These are phyloP conservation scores for Tetrahymena thermophila DNA, from an alignment of 73 alveolate genomes.

Conservation along the genomic window DNA sequence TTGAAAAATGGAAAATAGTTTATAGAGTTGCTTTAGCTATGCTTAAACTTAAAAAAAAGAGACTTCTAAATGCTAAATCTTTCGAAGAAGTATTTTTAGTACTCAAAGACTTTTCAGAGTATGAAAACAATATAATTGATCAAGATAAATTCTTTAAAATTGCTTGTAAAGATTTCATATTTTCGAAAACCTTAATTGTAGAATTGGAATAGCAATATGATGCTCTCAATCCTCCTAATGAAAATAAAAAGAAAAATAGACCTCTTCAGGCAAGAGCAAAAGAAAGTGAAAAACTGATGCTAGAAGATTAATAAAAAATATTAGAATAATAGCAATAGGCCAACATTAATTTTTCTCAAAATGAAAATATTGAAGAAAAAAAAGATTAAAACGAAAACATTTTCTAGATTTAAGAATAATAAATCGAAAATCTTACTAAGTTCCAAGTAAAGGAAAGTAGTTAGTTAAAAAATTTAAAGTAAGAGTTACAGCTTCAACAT, in stretches of 20 bases:
- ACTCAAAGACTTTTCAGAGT: conserved; percentile 10
- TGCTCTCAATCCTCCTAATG: background rate
- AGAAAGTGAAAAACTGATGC: background rate
- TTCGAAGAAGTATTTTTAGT: conserved; percentile 23
- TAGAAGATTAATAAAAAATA: background rate
- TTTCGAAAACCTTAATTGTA: conserved; percentile 12
- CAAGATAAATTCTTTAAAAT: conserved; percentile 32
- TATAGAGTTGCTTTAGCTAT: conserved; percentile 31
- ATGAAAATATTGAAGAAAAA: background rate
- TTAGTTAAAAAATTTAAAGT: background rate
- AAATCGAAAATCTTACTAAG: background rate
- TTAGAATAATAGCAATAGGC: background rate
- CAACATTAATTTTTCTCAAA: background rate
- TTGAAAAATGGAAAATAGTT: conserved; percentile 14
- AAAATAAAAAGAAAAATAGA: background rate
- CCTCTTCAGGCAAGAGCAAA: background rate
- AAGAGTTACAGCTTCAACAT: background rate
- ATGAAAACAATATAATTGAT: conserved; percentile 2
- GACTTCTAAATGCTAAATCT: background rate
- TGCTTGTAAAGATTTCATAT: conserved; percentile 37
- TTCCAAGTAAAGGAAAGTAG: background rate
- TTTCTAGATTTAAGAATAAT: background rate
- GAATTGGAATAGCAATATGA: background rate
- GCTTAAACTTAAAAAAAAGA: conserved; percentile 13
- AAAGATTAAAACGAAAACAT: background rate